Percentiles rank a stretch among this genome's conserved stretches.
phyloP scores from a whole-genome alignment of 208 protist species.

The Leishmania lainsoni region DNA sequence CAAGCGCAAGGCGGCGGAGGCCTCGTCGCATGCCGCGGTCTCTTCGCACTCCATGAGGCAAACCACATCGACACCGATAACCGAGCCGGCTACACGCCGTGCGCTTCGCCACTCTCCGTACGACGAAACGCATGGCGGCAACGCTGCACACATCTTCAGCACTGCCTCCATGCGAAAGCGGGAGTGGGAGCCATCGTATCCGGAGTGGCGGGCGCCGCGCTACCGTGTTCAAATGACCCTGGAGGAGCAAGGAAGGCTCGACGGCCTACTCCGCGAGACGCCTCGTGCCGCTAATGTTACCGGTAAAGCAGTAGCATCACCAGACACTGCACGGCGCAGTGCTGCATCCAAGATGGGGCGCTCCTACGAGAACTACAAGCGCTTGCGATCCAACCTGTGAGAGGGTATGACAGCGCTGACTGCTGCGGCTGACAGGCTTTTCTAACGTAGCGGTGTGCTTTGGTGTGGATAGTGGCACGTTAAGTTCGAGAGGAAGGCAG shows the following conservation, averaged over 20 bases:
- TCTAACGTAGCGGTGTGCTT: background rate
- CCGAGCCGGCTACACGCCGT: slow-evolving; percentile 19
- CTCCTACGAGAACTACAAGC: slow-evolving; percentile 77
- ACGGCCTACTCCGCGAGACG: slow-evolving; percentile 33
- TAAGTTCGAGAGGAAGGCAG: background rate
- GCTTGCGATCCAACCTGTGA: slow-evolving; percentile 26
- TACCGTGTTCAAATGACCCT: slow-evolving; percentile 73
- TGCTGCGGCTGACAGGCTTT: too few species aligned
- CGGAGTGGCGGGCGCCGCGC: slow-evolving; percentile 42
- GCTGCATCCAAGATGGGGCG: slow-evolving; percentile 69
- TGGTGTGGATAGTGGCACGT: background rate
- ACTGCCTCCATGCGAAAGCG: slow-evolving; percentile 32
- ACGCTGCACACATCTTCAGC: background rate
- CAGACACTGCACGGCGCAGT: background rate
- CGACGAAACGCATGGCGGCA: slow-evolving; percentile 3
- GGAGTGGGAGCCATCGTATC: slow-evolving; percentile 78
- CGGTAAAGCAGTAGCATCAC: background rate
- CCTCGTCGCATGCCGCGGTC: background rate
- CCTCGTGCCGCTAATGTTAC: background rate
- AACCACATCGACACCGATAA: slow-evolving; percentile 27
- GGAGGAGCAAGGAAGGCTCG: slow-evolving; percentile 70
- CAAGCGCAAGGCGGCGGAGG: slow-evolving; percentile 26
- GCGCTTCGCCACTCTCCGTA: slow-evolving; percentile 35
- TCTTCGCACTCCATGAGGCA: background rate
- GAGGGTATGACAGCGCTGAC: background rate